These are phyloP conservation scores for Takashimella koratensis DNA, from an alignment of 1,284 basidiomycete genomes.

Conservation along the genomic window DNA sequence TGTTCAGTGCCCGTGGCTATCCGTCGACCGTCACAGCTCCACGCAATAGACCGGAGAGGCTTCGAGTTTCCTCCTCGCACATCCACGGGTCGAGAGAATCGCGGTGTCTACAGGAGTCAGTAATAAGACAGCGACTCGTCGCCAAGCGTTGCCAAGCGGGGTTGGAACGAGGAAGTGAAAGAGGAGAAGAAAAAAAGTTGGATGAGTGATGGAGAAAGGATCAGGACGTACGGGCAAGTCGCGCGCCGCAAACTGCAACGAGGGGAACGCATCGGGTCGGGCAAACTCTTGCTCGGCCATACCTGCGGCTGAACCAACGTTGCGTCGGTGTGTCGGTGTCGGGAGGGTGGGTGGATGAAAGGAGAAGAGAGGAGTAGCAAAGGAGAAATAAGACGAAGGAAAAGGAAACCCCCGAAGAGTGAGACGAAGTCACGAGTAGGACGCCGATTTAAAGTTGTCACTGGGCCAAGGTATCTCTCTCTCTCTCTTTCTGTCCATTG, in stretches of 20 bases:
- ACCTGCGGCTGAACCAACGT: too few relatives aligned
- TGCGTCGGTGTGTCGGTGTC: neutral
- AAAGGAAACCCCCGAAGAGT: neutral
- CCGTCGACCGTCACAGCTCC: slow-evolving; percentile 25
- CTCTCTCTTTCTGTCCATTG: neutral
- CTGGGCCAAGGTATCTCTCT: too few relatives aligned
- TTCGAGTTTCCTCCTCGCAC: slow-evolving; percentile 24
- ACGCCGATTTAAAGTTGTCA: too few relatives aligned
- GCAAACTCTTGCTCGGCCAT: neutral
- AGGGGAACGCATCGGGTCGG: slow-evolving; percentile 21
- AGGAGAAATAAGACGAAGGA: neutral
- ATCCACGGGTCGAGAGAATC: slow-evolving; percentile 18
- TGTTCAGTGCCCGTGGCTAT: slow-evolving; percentile 28
- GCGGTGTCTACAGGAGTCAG: slow-evolving; percentile 17
- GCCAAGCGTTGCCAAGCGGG: too few relatives aligned
- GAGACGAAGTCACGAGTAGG: neutral
- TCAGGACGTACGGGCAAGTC: slow-evolving; percentile 20
- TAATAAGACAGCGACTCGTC: neutral
- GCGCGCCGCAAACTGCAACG: slow-evolving; percentile 16
- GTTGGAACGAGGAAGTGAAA: neutral
- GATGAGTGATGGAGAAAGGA: neutral
- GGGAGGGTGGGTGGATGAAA: neutral
- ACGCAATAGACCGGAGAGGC: slow-evolving; percentile 24
- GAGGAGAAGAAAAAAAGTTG: neutral
- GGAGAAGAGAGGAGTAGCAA: neutral